Evolutionary conservation across 2,329 filamentous ascomycete genomes (phyloP), one percentile per base, ranked within the genome.

Genomic region (Blastomyces emzantsi): DNA sequence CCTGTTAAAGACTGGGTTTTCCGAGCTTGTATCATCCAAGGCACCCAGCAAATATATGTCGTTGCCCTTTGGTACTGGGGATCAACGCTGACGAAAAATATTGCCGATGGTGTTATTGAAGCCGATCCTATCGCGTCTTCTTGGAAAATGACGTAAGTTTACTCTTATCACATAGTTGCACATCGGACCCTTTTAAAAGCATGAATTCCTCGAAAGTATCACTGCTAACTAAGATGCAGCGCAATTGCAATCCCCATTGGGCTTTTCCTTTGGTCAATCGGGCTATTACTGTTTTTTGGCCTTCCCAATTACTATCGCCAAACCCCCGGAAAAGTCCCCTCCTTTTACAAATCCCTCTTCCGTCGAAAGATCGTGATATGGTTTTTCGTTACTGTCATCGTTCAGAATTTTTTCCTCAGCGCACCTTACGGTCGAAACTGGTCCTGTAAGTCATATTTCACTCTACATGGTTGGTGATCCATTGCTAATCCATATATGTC

Each of bases 61-160:
- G 81, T 85, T 30, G 82, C 80, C 7, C 78, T 89, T 15, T 89
- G 85, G 85, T 87, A 84, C 70, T 88, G 86, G 86, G 86, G 86
- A 39, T 80, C 80, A 8, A 78, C 81, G 64, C 76, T 86, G 56
- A 80, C 81, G 17, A 76, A 76, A 62, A 71, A 76, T 1, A 78
- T 77, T 13, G 70, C 76, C 25, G 75, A 74, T 28, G 81, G 80
- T 13, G 70, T 77, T 60, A 49, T 60, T 49, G 57, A 49, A 11
- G 41, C 41, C 11, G 57, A 28, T 17, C 43, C 57, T 17, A 60
- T 60, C 22, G 41, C 57, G 5, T 47, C 41, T 15, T 22, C 56
- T 8, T 81, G 79, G 73, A 74, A 73, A 62, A 77, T 80, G 68
- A 80, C 76, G 72, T 76, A 69, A 60, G 74, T 72, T 51, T 36